Conservation (phyloP, 805 yeast species). For the Yarrowia sp. region DNA sequence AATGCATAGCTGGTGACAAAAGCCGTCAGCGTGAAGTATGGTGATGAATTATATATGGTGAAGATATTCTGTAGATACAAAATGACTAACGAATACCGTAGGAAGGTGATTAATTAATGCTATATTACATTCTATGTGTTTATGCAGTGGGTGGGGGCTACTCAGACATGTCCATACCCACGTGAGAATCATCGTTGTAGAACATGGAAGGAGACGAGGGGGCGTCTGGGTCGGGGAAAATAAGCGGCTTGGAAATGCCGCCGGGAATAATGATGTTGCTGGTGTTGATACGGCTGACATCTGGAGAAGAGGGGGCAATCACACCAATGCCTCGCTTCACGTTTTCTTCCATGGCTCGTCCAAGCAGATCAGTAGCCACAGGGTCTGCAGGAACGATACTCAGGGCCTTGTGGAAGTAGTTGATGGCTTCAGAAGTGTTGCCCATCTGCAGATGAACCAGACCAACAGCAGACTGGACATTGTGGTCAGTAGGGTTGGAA, state of each 20-base stretch:
- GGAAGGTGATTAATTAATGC: neutral
- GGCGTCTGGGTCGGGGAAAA: constrained; percentile 17
- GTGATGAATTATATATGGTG: too few species aligned
- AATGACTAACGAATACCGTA: too few species aligned
- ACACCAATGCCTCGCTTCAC: constrained; percentile 18
- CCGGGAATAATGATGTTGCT: constrained; percentile 8
- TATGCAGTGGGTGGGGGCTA: neutral
- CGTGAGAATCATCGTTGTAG: constrained; percentile 30
- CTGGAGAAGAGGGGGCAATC: constrained; percentile 2
- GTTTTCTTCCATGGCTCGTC: constrained; percentile 53
- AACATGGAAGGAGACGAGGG: constrained; percentile 19
- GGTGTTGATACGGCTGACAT: constrained; percentile 6
- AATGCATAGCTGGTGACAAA: neutral
- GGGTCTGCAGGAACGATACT: constrained; percentile 78
- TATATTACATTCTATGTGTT: neutral
- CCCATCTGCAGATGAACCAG: constrained; percentile 72
- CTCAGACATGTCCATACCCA: constrained; percentile 30
- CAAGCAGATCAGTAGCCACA: constrained; percentile 75
- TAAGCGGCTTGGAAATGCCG: neutral
- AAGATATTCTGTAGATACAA: too few species aligned
- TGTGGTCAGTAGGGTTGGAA: constrained; percentile 67
- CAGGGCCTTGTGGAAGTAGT: constrained; percentile 73
- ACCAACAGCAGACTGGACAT: constrained; percentile 80
- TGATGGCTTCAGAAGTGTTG: constrained; percentile 63
- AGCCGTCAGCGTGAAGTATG: too few species aligned